Percentiles rank a stretch among this genome's conserved stretches.
phyloP scores from a whole-genome alignment of 345 rosid genomes.

The Durio zibethinus region DNA sequence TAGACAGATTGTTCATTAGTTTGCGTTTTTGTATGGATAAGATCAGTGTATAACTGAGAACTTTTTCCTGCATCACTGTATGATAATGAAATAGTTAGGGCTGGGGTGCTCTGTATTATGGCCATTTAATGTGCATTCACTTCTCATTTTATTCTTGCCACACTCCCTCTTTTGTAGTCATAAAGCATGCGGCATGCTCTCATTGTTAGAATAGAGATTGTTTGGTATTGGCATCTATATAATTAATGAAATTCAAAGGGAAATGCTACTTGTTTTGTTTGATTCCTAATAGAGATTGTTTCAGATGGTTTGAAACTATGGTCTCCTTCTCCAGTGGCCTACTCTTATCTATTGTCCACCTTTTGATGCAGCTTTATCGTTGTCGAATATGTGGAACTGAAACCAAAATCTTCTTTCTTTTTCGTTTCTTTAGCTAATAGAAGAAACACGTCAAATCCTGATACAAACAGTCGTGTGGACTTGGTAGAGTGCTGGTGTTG shows the following conservation, averaged over 20 bases:
- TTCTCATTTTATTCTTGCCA: slow-evolving; percentile 5
- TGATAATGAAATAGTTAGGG: too few relatives aligned
- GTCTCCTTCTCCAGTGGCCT: background rate
- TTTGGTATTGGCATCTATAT: too few relatives aligned
- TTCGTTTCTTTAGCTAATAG: too few relatives aligned
- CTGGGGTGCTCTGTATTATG: background rate
- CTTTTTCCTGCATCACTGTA: too few relatives aligned
- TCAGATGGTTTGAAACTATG: background rate
- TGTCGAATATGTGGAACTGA: background rate
- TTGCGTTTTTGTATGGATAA: too few relatives aligned
- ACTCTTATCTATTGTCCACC: background rate
- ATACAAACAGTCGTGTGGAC: too few relatives aligned
- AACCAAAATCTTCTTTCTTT: background rate
- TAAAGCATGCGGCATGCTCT: background rate
- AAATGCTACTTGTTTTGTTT: background rate
- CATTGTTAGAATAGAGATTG: background rate
- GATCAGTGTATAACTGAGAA: too few relatives aligned
- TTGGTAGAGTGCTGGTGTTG: too few relatives aligned
- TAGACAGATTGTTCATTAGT: too few relatives aligned
- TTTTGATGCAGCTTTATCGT: too few relatives aligned
- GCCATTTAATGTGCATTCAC: slow-evolving; percentile 4
- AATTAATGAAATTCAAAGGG: too few relatives aligned
- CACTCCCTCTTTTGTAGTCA: background rate
- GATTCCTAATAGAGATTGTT: background rate
- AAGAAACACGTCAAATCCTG: too few relatives aligned